Conservation (phyloP, 1,284 basidiomycete genomes). For the Inonotus obliquus region DNA sequence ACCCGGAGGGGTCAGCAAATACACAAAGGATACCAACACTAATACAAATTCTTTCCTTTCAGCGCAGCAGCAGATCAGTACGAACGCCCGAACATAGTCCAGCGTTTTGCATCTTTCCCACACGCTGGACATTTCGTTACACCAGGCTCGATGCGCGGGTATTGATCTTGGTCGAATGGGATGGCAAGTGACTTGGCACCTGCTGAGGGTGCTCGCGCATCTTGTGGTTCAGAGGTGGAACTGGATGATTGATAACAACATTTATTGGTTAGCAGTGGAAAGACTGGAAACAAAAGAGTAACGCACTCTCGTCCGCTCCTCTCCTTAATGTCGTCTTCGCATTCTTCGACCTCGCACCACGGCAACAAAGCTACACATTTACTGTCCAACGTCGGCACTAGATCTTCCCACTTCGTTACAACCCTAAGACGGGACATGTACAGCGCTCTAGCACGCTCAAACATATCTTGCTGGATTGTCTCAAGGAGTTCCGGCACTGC, state of each 20-base stretch:
- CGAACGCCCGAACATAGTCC: conserved; percentile 88
- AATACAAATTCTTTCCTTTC: background rate
- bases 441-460: conserved; percentile 67
- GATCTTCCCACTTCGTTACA: conserved; percentile 85
- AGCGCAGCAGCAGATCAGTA: conserved; percentile 41
- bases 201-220: conserved; percentile 94
- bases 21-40: no score
- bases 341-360: conserved; percentile 93
- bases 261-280: background rate
- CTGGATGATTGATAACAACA: conserved; percentile 6
- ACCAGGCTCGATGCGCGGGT: conserved; percentile 70
- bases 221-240: conserved; percentile 74
- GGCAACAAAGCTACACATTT: conserved; percentile 90
- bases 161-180: conserved; percentile 89
- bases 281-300: background rate
- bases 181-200: conserved; percentile 98
- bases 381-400: conserved; percentile 86
- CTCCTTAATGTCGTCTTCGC: conserved; percentile 99
- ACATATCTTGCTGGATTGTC: conserved; percentile 90
- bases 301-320: conserved; percentile 81
- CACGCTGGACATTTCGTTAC: conserved; percentile 86
- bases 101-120: conserved; percentile 81
- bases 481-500: conserved; percentile 70
- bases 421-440: conserved; percentile 75
- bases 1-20: no score